Conservation (phyloP, 129 eudicot genomes). For the Flaveria bidentis region DNA sequence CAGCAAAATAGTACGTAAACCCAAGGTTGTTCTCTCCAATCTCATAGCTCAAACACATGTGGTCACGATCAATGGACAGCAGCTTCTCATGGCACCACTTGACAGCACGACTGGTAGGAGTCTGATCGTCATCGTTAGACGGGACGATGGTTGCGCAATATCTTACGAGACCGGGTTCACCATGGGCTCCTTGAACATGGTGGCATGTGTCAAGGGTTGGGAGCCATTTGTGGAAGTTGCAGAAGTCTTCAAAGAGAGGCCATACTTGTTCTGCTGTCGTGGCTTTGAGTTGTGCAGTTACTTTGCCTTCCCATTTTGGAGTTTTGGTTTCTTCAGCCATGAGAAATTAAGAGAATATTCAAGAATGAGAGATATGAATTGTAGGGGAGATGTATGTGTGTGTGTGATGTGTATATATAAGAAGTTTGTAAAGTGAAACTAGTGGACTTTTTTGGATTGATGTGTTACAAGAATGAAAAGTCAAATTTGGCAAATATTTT, state of each 20-base stretch:
- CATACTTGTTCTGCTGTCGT: constrained; percentile 52
- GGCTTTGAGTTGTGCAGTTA: constrained; percentile 30
- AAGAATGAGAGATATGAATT: background rate
- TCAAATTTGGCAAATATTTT: background rate
- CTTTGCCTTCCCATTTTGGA: constrained; percentile 55
- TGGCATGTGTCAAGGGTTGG: constrained; percentile 57
- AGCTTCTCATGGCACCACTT: constrained; percentile 63
- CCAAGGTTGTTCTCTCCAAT: constrained; percentile 55
- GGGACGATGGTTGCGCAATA: constrained; percentile 48
- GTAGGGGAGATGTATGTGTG: background rate
- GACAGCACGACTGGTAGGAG: background rate
- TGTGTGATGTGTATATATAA: background rate
- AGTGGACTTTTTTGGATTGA: background rate
- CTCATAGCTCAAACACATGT: constrained; percentile 46
- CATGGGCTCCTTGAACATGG: constrained; percentile 47
- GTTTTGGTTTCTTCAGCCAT: background rate
- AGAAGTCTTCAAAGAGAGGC: constrained; percentile 70
- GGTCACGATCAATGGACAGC: constrained; percentile 35
- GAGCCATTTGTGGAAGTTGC: constrained; percentile 59
- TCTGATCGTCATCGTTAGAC: background rate
- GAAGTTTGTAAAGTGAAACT: background rate
- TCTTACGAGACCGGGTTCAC: constrained; percentile 56
- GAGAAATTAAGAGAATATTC: too few species aligned
- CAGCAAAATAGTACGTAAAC: constrained; percentile 35
- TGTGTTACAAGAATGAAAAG: background rate